Evolutionary conservation across 805 yeast species (phyloP), one percentile per base, ranked within the genome.

Genomic region (Candida jianshihensis): DNA sequence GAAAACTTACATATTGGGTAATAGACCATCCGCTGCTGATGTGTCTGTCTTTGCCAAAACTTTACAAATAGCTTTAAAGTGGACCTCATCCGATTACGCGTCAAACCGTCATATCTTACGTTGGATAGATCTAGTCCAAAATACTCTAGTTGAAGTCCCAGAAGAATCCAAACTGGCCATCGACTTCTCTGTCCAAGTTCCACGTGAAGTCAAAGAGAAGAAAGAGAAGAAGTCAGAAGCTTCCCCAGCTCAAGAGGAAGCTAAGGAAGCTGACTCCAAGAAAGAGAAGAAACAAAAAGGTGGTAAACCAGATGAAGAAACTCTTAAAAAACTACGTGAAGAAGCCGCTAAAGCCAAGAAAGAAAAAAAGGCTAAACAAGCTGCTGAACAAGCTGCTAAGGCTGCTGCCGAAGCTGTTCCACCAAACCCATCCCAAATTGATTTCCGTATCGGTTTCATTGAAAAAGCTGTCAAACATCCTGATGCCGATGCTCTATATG

Each of bases 391-490:
- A 31, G 70, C 69, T 13, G 6, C 31, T 13, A 65, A 64, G 52
- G 81, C 81, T 33, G 70, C 71, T 48, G 77, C 76, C 17, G 64
- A 55, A 31, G 74, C 68, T 40, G 80, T 70, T 24, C 81, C 84
- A 37, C 81, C 90, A 49, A 70, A 68, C 50, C 96, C 97, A 39
- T 75, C 95, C 15, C 68, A 80, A 71, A 78, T 92, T 57, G 97
- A 89, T 59, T 78, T 92, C 64, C 78, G 95, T 59, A 96, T 92
- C 44, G 99, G 99, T 36, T 87, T 81, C 71, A 92, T 92, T 56
- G 88, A 90, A 68, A 92, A 94, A 69, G 96, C 97, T 36, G 71
- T 85, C 56, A 86, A 85, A 62, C 99, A 92, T 67, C 98, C 98
- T 44, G 90, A 92, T 61, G 99, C 99, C 25, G 99, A 92, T 64